A percentile compares a stretch with the other conserved stretches of the same genome.
Evolutionary conservation across 305 asterid genomes (phyloP).

Genomic region (Fraxinus baroniana): DNA sequence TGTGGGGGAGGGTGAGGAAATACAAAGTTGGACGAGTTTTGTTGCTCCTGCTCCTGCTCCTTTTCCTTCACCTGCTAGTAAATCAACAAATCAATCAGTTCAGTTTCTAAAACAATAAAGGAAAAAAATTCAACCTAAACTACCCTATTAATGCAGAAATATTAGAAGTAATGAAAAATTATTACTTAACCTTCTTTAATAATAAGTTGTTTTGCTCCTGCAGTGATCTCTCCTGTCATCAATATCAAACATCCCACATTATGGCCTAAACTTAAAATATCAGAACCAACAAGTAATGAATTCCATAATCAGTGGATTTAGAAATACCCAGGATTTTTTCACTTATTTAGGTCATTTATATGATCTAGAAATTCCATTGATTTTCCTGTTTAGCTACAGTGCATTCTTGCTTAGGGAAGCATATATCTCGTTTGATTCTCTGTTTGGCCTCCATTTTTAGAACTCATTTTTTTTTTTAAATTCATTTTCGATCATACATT

Average conservation of each 20-base stretch:
- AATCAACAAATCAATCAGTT: background rate
- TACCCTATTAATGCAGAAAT: background rate
- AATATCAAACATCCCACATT: background rate
- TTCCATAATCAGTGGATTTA: background rate
- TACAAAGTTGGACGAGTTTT: slow-evolving; percentile 14
- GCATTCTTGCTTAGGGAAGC: background rate
- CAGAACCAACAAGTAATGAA: background rate
- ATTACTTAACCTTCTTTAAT: slow-evolving; percentile 46
- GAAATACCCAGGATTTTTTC: background rate
- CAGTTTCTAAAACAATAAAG: background rate
- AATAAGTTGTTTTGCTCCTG: slow-evolving; percentile 51
- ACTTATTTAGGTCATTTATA: background rate
- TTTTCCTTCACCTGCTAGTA: slow-evolving; percentile 43
- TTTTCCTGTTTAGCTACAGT: background rate
- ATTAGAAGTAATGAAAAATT: background rate
- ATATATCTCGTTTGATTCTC: background rate
- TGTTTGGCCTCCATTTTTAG: no score
- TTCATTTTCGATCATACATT: background rate
- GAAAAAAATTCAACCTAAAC: background rate
- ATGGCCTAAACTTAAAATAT: background rate
- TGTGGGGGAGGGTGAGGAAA: slow-evolving; percentile 25
- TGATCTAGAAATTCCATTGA: background rate
- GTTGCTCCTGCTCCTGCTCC: slow-evolving; percentile 28
- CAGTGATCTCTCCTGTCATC: slow-evolving; percentile 61
- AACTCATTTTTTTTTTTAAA: no score